Evolutionary conservation across 2,329 filamentous ascomycete genomes (phyloP), one percentile per base, ranked within the genome.

Genomic region (Triangularia verruculosa): DNA sequence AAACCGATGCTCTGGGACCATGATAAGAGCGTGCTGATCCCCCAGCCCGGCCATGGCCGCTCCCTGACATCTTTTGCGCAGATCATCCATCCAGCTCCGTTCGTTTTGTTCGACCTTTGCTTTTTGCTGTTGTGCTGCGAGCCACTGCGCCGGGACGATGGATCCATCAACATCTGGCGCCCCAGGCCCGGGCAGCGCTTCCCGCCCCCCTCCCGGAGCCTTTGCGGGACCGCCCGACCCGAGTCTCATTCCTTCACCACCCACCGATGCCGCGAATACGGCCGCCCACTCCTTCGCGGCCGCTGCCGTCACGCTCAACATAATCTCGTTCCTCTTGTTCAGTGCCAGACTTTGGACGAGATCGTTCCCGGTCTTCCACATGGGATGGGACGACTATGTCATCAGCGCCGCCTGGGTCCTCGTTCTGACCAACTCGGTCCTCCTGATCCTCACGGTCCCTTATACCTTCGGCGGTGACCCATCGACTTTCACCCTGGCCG

Each of bases 401-500:
- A 56, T 61, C 28, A 30, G 8, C 17, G 51, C 47, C 15, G 59
- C 59, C 15, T 61, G 59, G 59, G 30, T 47, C 59, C 34, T 66
- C 25, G 34, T 64, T n/a, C 32, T 66, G 5, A n/a, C 59, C 57
- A 62, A 58, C 59, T 64, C 62, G 6, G 52, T 61, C 59, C 57
- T 66, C 27, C 30, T 66, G 5, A 57, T 66, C 32, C 28, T 61
- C 13, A 64, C 64, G 6, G 52, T 60, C 2, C 64, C 64, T 12
- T 66, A 66, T 47, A 54, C 34, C 52, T 64, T 66, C n/a, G 62
- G 64, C 54, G 61, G 57, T 39, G 59, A 66, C 57, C 59, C 62
- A 20, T 12, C 13, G 4, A 27, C 43, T 2, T 61, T 64, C 53
- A 66, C 57, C n/a, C 39, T 66, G 11, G 30, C 52, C 20, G 62